Base-by-base conservation (phyloP, 2,329 filamentous ascomycete genomes). In the Ophiostoma sp. region DNA sequence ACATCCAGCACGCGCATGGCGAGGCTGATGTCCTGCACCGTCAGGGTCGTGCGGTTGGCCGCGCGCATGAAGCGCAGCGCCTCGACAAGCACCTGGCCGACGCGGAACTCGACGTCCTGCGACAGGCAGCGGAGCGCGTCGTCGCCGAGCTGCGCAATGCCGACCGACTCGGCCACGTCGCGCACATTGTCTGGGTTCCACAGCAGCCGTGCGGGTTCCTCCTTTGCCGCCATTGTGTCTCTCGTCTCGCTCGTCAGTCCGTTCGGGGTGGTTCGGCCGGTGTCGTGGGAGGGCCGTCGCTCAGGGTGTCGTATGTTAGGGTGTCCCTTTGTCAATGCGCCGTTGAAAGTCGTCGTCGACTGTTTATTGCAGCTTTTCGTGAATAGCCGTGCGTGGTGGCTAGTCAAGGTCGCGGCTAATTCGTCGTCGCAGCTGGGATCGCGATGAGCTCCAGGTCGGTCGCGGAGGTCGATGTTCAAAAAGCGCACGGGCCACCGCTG, bases 161-260 rank as follows among this genome's bases (percentile, higher is more conserved):
- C 95, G 64, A 98, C 91, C 1, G 95, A 97, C 78, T 99, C 95
- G 73, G 95, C 94, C 70, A 98, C 93, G 77, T 99, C 95, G 74
- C 89, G 89, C 74, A 99, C 91, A 74, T 97, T 98, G 75, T 99
- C 95, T 18, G 91, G 88, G 76, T 97, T 98, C 95, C 95, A 98
- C 73, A 97, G 88, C 40, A 89, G 82, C 75, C 71, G 72, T 38
- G 64, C 40, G 66, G 58, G 55, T 7, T 69, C 68, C 4, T 67
- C 45, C 41, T 66, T 69, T 18, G 66, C 66, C 14, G 68, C 68
- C 68, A 67, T 69, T 18, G 27, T 11, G 52, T 58, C 27, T 6
- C 7, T 44, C 7, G 7, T 44, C 11, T 44, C 7, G 42, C 42
- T 44, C 42, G 1, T 27, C 27, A 44, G 42, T 44, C 42, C 7